A percentile compares a stretch with the other conserved stretches of the same genome.
These are phyloP conservation scores for Globisporangium alternatum DNA, from an alignment of 352 stramenopile species.

Conservation along the genomic window DNA sequence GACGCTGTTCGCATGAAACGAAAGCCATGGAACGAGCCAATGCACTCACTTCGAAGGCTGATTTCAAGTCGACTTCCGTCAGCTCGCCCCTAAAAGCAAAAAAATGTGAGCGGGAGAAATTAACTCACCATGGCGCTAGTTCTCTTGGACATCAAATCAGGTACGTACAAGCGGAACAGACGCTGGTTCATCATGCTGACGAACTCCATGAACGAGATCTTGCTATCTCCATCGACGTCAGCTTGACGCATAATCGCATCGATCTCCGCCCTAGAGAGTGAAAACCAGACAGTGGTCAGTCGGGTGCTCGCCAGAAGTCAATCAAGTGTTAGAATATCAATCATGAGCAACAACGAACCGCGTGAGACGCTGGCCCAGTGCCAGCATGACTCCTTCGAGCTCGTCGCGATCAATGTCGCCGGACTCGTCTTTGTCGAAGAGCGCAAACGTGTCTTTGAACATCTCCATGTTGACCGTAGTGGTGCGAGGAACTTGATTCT, in stretches of 20 bases:
- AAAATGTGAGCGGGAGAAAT: not conserved
- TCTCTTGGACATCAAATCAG: too few relatives aligned
- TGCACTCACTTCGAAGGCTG: slow-evolving; percentile 52
- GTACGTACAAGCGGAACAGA: slow-evolving; percentile 51
- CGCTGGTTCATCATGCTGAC: slow-evolving; percentile 75
- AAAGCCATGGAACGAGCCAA: not conserved
- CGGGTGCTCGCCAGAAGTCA: too few relatives aligned
- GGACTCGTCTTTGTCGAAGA: slow-evolving; percentile 78
- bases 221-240: slow-evolving; percentile 62
- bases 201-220: slow-evolving; percentile 81
- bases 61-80: slow-evolving; percentile 50
- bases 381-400: slow-evolving; percentile 43
- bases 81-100: slow-evolving; percentile 40
- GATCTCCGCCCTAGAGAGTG: slow-evolving; percentile 34
- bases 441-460: slow-evolving; percentile 72
- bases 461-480: slow-evolving; percentile 79
- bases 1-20: not conserved
- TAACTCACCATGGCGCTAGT: too few relatives aligned
- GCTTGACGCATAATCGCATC: slow-evolving; percentile 69
- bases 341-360: too few relatives aligned
- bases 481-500: slow-evolving; percentile 27
- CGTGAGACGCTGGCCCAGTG: slow-evolving; percentile 54
- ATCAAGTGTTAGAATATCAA: too few relatives aligned
- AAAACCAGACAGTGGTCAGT: not conserved
- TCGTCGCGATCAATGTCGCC: slow-evolving; percentile 67